These are phyloP conservation scores for Bromus sterilis DNA, from an alignment of 176 grass and related monocot genomes.

Conservation along the genomic window DNA sequence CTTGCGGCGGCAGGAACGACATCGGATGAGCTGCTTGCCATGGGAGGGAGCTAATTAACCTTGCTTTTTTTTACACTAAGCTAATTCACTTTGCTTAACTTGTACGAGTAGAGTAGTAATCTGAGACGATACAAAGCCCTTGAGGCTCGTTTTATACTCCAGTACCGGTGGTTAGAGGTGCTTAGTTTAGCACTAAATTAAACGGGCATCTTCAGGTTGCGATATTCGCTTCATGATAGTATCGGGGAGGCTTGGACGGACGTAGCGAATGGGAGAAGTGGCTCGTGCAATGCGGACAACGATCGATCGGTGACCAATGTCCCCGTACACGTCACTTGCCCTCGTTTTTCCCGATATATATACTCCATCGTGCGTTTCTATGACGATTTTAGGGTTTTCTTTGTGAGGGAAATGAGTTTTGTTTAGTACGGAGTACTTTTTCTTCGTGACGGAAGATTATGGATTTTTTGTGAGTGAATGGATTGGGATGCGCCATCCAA, in stretches of 20 bases:
- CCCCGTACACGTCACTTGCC: too few species aligned
- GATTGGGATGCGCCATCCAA: too few species aligned
- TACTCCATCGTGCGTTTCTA: too few species aligned
- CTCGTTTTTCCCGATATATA: too few species aligned
- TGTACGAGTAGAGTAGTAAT: background rate
- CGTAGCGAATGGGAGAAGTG: background rate
- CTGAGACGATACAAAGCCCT: background rate
- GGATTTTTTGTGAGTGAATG: too few species aligned
- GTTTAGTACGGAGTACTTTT: too few species aligned
- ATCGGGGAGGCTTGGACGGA: background rate
- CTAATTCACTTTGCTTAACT: background rate
- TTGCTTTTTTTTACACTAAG: too few species aligned
- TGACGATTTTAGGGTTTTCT: too few species aligned
- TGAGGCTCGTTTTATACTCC: background rate
- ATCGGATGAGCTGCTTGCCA: constrained; percentile 12
- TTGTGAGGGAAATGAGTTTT: too few species aligned
- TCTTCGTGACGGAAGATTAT: too few species aligned
- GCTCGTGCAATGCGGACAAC: background rate
- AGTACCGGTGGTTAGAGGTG: too few species aligned
- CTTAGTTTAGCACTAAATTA: background rate
- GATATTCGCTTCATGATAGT: background rate
- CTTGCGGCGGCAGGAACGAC: constrained; percentile 15
- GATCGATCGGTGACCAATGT: background rate
- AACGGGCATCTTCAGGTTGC: background rate
- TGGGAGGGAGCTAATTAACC: too few species aligned